Evolutionary conservation across 257 asterid species (phyloP).

Genomic region (Hygrophila difformis): DNA sequence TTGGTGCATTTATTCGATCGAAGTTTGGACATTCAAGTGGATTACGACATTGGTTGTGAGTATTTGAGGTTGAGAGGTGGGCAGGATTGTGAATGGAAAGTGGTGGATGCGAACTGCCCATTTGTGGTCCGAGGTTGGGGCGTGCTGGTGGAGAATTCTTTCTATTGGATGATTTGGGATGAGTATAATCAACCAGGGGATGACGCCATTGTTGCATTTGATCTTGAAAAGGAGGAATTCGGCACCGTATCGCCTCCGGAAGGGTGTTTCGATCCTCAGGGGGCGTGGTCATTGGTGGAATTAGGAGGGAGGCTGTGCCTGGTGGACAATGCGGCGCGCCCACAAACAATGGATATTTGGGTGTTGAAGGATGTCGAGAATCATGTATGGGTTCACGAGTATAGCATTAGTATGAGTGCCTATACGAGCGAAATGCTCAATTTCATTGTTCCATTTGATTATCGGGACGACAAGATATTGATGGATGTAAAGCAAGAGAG

Average conservation of each 20-base stretch:
- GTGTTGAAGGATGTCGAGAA: slow-evolving; percentile 33
- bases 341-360: slow-evolving; percentile 42
- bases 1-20: slow-evolving; percentile 49
- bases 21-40: slow-evolving; percentile 40
- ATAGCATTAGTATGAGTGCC: slow-evolving; percentile 28
- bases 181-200: slow-evolving; percentile 30
- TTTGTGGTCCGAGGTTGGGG: slow-evolving; percentile 51
- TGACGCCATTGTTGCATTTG: slow-evolving; percentile 42
- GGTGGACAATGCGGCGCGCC: slow-evolving; percentile 27
- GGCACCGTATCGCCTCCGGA: slow-evolving; percentile 43
- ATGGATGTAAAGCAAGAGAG: slow-evolving; percentile 48
- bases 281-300: slow-evolving; percentile 45
- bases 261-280: slow-evolving; percentile 33
- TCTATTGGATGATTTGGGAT: slow-evolving; percentile 60
- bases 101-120: slow-evolving; percentile 34
- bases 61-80: slow-evolving; percentile 35
- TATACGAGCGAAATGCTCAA: slow-evolving; percentile 23
- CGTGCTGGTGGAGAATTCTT: slow-evolving; percentile 38
- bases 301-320: slow-evolving; percentile 42
- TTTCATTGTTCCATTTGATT: slow-evolving; percentile 31
- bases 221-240: slow-evolving; percentile 38
- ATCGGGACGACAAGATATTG: slow-evolving; percentile 32
- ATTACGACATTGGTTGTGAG: slow-evolving; percentile 49
- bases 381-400: slow-evolving; percentile 36
- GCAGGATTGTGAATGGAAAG: slow-evolving; percentile 32